Evolutionary conservation across 2,329 filamentous ascomycete species (phyloP).

Genomic region (Xylariaceae sp.): DNA sequence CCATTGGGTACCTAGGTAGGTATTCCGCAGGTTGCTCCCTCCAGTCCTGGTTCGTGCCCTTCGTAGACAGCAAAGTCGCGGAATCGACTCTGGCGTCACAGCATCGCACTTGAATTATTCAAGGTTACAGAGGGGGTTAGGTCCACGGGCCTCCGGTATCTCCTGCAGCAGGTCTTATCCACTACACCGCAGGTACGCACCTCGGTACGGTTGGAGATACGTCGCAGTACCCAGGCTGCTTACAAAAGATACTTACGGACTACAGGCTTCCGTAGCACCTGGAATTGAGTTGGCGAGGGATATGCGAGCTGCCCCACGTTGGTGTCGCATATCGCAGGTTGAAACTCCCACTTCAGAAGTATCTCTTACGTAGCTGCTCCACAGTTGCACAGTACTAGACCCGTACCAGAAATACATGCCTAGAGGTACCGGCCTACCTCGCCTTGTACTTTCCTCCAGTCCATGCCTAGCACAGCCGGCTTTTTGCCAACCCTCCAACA

Average conservation of each 20-base stretch:
- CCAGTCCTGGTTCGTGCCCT: too few species aligned
- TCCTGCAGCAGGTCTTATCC: background rate
- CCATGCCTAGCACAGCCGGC: slow-evolving; percentile 10
- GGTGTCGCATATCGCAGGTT: background rate
- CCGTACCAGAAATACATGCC: too few species aligned
- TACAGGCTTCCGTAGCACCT: too few species aligned
- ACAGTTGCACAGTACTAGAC: background rate
- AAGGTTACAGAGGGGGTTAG: too few species aligned
- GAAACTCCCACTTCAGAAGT: too few species aligned
- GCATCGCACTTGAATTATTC: background rate
- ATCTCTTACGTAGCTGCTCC: background rate
- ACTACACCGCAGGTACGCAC: background rate
- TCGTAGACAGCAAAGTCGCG: background rate
- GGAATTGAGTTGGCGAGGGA: too few species aligned
- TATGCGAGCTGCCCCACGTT: background rate
- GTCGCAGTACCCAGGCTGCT: background rate
- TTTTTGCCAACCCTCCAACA: slow-evolving; percentile 13
- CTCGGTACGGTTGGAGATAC: background rate
- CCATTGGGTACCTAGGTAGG: background rate
- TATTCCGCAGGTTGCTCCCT: too few species aligned
- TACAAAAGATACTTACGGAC: background rate
- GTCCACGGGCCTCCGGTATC: background rate
- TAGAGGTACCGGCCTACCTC: too few species aligned
- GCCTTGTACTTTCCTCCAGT: too few species aligned
- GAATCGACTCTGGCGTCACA: background rate